Evolutionary conservation across 192 early-diverging fungal species (phyloP).

Genomic region (Phycomyces nitens): DNA sequence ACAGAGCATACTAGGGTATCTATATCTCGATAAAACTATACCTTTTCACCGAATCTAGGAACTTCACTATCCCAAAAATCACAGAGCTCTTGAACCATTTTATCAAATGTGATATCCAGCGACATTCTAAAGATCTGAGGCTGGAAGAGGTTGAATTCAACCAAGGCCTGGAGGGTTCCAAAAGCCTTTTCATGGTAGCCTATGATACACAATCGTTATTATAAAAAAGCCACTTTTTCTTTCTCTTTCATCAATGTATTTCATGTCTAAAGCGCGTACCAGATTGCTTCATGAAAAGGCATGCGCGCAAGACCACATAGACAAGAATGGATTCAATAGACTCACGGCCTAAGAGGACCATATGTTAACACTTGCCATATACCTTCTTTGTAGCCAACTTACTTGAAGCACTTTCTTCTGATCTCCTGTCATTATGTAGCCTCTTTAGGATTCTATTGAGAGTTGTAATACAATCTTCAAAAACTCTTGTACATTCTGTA

Average conservation of each 20-base stretch:
- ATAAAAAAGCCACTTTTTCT: neutral
- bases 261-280: conserved; percentile 29
- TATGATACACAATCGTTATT: conserved; percentile 14
- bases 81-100: conserved; percentile 39
- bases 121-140: conserved; percentile 17
- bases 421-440: neutral
- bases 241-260: neutral
- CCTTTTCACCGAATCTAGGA: conserved; percentile 52
- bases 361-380: neutral
- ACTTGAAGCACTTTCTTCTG: conserved; percentile 9
- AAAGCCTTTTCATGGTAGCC: conserved; percentile 52
- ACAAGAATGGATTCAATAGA: conserved; percentile 49
- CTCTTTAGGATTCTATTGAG: neutral
- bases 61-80: conserved; percentile 55
- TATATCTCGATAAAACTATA: no score
- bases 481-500: conserved; percentile 39
- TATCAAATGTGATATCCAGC: conserved; percentile 19
- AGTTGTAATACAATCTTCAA: conserved; percentile 39
- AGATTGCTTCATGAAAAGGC: conserved; percentile 52
- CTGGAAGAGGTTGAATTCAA: conserved; percentile 48
- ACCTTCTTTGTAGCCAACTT: neutral
- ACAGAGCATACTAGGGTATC: no score
- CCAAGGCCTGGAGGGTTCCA: conserved; percentile 44
- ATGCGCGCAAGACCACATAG: conserved; percentile 43
- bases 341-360: conserved; percentile 20